phyloP scores from a whole-genome alignment of 2,329 filamentous ascomycete species.

The Macroventuria anomochaeta region DNA sequence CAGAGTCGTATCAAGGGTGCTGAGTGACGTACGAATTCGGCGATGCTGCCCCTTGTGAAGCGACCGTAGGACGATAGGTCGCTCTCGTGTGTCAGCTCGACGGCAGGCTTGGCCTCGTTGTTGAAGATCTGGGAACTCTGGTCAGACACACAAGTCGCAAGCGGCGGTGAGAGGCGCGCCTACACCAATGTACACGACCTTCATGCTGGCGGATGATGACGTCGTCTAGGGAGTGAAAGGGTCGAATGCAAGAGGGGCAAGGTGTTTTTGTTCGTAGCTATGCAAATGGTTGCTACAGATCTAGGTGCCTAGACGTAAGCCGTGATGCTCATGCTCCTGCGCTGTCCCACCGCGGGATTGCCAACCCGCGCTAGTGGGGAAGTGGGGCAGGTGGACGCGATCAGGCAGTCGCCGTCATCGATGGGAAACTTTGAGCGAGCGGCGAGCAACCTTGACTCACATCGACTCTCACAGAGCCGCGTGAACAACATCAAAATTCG shows the following conservation, averaged over 20 bases:
- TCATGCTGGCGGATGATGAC: constrained; percentile 64
- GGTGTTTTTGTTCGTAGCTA: neutral
- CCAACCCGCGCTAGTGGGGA: constrained; percentile 27
- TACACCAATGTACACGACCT: constrained; percentile 88
- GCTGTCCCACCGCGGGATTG: constrained; percentile 21
- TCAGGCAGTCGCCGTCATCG: constrained; percentile 24
- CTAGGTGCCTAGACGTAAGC: constrained; percentile 9
- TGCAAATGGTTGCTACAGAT: neutral
- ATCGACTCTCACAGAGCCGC: neutral
- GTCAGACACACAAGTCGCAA: constrained; percentile 20
- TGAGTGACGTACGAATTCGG: constrained; percentile 34
- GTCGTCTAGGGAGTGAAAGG: neutral
- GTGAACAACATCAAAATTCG: neutral
- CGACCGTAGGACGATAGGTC: constrained; percentile 79
- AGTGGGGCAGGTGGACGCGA: constrained; percentile 34
- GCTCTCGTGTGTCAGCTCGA: constrained; percentile 78
- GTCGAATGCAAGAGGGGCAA: too few species aligned
- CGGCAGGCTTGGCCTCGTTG: constrained; percentile 75
- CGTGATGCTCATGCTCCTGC: constrained; percentile 6
- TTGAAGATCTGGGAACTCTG: constrained; percentile 70
- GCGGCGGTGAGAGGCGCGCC: constrained; percentile 45
- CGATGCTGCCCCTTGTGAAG: constrained; percentile 67
- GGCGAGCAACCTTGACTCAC: constrained; percentile 8
- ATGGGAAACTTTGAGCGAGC: constrained; percentile 19
- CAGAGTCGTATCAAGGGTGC: neutral